Evolutionary conservation across 148 eudicot species (phyloP), one percentile per base, ranked within the genome.

Genomic region (Vaccinium darrowii): DNA sequence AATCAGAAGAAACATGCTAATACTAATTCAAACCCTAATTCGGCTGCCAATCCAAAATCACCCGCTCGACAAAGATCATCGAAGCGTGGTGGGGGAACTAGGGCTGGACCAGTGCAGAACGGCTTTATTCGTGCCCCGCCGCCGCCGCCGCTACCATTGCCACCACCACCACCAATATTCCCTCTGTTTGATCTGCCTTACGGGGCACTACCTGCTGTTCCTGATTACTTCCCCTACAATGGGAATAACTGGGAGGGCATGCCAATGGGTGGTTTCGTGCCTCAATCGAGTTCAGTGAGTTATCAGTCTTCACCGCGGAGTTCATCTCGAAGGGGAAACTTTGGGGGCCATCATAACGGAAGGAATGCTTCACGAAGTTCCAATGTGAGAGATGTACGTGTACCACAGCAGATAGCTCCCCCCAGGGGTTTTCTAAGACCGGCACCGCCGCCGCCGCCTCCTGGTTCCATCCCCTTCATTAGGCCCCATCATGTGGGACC

Each of bases 111-210:
- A 9, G 85, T 78, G 67, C 87, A 83, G 79, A 84, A 86, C 78
- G 85, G 85, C 53, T 87, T 85, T 76, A 83, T 18, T 65, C 86
- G 80, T 54, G 85, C 87, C 47, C 86, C 88, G 47, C 58, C 53
- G 33, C 76, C 86, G 3, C 84, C 84, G 18, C 79, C 90, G 13
- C 75, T 88, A 21, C 84, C 86, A 10, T 85, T 90, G 65, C 85
- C 90, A 11, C 91, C 88, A 0, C 91, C 88, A 2, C 87, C 90
- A 6, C 94, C 90, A 0, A 84, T 90, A 0, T 93, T 85, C 85
- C 91, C 92, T 5, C 43, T 87, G 10, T 83, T 85, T 77, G 89
- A 90, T 23, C 62, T 81, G 86, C 78, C 88, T 72, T 88, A 51
- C 58, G 83, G 88, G 33, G 82, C 82, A 57, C 3, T 85, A 10